Evolutionary conservation across 2,329 filamentous ascomycete genomes (phyloP).

Genomic region (Endoconidiophora laricicola): DNA sequence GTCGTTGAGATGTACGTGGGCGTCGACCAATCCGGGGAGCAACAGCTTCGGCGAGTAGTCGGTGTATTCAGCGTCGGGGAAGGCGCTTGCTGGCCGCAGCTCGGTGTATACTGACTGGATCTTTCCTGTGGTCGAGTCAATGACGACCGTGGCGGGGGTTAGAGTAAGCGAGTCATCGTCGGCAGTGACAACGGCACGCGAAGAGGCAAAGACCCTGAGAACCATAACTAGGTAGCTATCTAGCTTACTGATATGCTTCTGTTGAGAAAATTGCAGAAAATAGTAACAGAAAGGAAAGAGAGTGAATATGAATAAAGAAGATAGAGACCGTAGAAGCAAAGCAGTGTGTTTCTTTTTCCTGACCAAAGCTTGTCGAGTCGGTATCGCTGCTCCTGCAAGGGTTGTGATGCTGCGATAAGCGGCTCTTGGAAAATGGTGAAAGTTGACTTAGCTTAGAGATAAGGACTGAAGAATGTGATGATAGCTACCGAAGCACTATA

Average conservation of each 20-base stretch:
- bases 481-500: not conserved
- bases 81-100: slow-evolving; percentile 57
- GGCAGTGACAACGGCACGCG: slow-evolving; percentile 63
- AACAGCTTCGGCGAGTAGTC: slow-evolving; percentile 76
- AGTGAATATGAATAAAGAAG: not conserved
- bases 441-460: not conserved
- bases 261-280: not conserved
- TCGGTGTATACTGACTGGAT: slow-evolving; percentile 60
- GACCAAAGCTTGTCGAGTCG: too few species aligned
- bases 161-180: slow-evolving; percentile 43
- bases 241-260: too few species aligned
- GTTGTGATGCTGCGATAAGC: too few species aligned
- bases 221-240: too few species aligned
- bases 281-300: slow-evolving; percentile 1
- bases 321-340: too few species aligned
- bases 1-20: slow-evolving; percentile 95
- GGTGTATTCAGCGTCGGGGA: slow-evolving; percentile 60
- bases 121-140: slow-evolving; percentile 67
- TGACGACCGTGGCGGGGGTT: slow-evolving; percentile 65
- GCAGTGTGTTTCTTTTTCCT: too few species aligned
- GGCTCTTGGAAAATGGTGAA: too few species aligned
- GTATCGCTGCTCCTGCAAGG: too few species aligned
- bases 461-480: slow-evolving; percentile 1
- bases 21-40: slow-evolving; percentile 83
- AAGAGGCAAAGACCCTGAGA: slow-evolving; percentile 55